A percentile compares a stretch with the other conserved stretches of the same genome.
phyloP scores from a whole-genome alignment of 1,139 yeast genomes.

The Candida labiduridarum region DNA sequence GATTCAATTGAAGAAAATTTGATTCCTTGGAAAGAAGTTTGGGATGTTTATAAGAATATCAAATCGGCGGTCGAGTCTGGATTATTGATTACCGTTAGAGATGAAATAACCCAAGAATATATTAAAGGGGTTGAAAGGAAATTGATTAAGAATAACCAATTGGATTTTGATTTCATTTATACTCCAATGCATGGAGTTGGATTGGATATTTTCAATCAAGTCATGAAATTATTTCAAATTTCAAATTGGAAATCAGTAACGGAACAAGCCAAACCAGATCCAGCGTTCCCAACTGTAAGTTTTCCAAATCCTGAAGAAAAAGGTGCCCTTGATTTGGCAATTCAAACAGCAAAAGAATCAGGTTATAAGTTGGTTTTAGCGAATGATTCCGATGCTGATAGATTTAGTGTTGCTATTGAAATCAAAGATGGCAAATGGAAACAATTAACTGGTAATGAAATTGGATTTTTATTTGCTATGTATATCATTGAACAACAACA shows the following conservation, averaged over 20 bases:
- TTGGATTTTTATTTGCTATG: conserved; percentile 83
- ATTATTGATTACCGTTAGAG: conserved; percentile 29
- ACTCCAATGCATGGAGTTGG: conserved; percentile 99
- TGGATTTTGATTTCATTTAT: conserved; percentile 60
- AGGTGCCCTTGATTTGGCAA: conserved; percentile 83
- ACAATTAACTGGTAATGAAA: conserved; percentile 89
- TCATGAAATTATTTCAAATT: conserved; percentile 37
- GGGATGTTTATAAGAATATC: conserved; percentile 50
- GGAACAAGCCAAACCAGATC: conserved; percentile 77
- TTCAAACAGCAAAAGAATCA: conserved; percentile 49
- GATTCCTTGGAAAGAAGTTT: conserved; percentile 56
- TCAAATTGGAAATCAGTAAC: conserved; percentile 36
- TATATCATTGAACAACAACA: conserved; percentile 49
- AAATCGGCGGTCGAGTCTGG: conserved; percentile 21
- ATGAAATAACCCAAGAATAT: conserved; percentile 39
- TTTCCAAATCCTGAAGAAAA: conserved; percentile 97
- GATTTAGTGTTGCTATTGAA: conserved; percentile 78
- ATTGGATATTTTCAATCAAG: conserved; percentile 43
- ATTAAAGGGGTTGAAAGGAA: conserved; percentile 29
- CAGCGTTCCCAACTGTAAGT: conserved; percentile 78
- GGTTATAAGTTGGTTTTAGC: conserved; percentile 68
- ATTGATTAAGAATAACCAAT: conserved; percentile 23
- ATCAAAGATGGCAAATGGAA: conserved; percentile 53
- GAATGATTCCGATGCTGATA: conserved; percentile 96
- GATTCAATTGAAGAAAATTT: conserved; percentile 59